Evolutionary conservation across 345 rosid species (phyloP), one percentile per base, ranked within the genome.

Genomic region (Firmiana major): DNA sequence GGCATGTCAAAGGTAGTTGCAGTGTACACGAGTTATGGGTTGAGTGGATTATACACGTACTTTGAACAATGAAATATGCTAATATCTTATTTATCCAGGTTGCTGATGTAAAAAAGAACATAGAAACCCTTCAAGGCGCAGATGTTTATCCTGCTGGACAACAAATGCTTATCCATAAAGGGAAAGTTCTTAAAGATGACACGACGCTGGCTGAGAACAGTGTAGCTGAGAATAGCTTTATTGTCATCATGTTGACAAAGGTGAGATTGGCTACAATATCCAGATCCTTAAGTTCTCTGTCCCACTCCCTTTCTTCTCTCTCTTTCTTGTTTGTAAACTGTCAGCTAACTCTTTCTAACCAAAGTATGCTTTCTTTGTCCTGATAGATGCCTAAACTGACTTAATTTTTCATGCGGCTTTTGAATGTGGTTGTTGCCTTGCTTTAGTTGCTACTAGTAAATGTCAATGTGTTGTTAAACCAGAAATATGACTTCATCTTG

Each of bases 141-240:
- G 88, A 81, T 77, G 81, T 83, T 71, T 94, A 88, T 78, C 97
- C 97, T 63, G 93, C 97, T 75, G 80, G 84, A 34, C 90, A 85
- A 42, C 95, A 78, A 77, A 90, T 94, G 95, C 97, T 94, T 59
- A 93, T 94, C 79, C 66, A 90, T 78, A 94, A 93, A 80, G 97
- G 97, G 48, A 93, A 88, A 80, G 95, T 94, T 51, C 97, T 94
- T 53, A 88, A 86, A 75, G 97, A 94, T 76, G 78, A 81, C 79
- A 88, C 94, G 9, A 94, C 98, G 38, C 70, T 94, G 79, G 94
- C 83, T 26, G 95, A 89, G 75, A 93, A 88, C 67, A 87, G 88
- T 79, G 92, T 94, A 46, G 85, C 85, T 24, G 97, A 93, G 80
- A 88, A 88, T 75, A 90, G 87, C 82, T 94, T 93, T 83, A 80